Evolutionary conservation across 2,329 filamentous ascomycete genomes (phyloP).

Genomic region (Alternaria incomplexa): DNA sequence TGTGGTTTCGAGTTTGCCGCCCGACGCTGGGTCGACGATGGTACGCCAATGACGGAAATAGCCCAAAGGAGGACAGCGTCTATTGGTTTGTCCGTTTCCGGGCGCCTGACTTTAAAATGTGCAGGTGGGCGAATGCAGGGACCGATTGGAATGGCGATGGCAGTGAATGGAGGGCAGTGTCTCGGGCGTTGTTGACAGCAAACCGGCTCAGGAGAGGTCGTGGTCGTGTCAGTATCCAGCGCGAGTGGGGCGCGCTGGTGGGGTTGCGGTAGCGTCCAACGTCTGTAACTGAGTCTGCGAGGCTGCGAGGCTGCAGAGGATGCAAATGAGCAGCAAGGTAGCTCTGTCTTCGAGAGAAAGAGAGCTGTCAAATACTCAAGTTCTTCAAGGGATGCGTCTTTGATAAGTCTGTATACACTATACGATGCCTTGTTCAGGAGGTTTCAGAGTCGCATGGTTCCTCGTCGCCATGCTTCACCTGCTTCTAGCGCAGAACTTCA

Average conservation of each 20-base stretch:
- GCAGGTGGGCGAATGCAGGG: slow-evolving; percentile 19
- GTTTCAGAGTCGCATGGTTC: slow-evolving; percentile 24
- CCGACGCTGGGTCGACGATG: slow-evolving; percentile 41
- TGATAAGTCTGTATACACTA: slow-evolving; percentile 6
- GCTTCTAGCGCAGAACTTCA: slow-evolving; percentile 21
- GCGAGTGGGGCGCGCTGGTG: slow-evolving; percentile 36
- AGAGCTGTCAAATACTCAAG: background rate
- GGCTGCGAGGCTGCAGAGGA: slow-evolving; percentile 18
- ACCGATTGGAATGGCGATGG: slow-evolving; percentile 26
- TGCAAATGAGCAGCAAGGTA: background rate
- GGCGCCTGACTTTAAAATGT: slow-evolving; percentile 22
- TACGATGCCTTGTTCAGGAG: slow-evolving; percentile 24
- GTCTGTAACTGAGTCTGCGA: slow-evolving; percentile 23
- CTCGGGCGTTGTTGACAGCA: slow-evolving; percentile 24
- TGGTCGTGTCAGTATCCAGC: slow-evolving; percentile 24
- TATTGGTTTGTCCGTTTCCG: slow-evolving; percentile 47
- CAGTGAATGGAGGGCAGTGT: slow-evolving; percentile 19
- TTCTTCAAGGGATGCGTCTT: background rate
- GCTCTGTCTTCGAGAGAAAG: background rate
- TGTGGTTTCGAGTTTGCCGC: slow-evolving; percentile 46
- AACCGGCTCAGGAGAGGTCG: slow-evolving; percentile 26
- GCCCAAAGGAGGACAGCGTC: slow-evolving; percentile 45
- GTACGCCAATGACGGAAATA: slow-evolving; percentile 46
- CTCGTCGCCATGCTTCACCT: slow-evolving; percentile 29
- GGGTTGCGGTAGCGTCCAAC: slow-evolving; percentile 22